phyloP scores from a whole-genome alignment of 495 filamentous ascomycete genomes.

The Acidiella bohemica region DNA sequence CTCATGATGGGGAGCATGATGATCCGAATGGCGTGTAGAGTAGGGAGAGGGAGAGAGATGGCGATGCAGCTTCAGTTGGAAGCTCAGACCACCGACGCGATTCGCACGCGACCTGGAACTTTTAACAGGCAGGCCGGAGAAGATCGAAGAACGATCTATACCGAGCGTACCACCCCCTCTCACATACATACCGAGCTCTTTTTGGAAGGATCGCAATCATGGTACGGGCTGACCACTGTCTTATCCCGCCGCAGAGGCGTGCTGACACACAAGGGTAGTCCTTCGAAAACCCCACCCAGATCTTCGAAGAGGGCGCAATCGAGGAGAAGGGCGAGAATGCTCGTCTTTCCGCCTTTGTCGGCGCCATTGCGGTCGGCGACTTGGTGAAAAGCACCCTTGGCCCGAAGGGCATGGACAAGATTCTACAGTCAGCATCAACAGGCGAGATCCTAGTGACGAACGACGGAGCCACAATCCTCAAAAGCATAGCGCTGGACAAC shows the following conservation, averaged over 20 bases:
- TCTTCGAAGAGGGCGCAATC: constrained; percentile 92
- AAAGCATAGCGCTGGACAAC: constrained; percentile 97
- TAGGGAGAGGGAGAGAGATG: neutral
- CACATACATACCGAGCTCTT: neutral
- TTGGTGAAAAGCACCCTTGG: constrained; percentile 93
- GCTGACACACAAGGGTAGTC: constrained; percentile 22
- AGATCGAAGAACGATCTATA: neutral
- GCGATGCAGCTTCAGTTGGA: neutral
- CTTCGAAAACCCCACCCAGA: constrained; percentile 81
- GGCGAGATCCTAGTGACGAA: constrained; percentile 97
- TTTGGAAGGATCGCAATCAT: neutral
- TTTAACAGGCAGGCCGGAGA: neutral
- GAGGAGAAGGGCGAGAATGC: constrained; percentile 98
- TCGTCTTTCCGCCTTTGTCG: constrained; percentile 65
- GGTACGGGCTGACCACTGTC: neutral
- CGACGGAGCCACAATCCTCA: constrained; percentile 94
- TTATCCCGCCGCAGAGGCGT: neutral
- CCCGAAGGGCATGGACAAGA: constrained; percentile 99
- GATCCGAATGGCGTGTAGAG: neutral
- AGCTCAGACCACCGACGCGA: too few relatives aligned
- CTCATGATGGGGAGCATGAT: too few relatives aligned
- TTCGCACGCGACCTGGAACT: neutral
- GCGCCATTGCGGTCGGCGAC: constrained; percentile 90
- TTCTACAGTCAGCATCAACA: constrained; percentile 96
- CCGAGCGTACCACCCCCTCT: neutral